phyloP scores from a whole-genome alignment of 331 rosid genomes.

The Ulmus americana region DNA sequence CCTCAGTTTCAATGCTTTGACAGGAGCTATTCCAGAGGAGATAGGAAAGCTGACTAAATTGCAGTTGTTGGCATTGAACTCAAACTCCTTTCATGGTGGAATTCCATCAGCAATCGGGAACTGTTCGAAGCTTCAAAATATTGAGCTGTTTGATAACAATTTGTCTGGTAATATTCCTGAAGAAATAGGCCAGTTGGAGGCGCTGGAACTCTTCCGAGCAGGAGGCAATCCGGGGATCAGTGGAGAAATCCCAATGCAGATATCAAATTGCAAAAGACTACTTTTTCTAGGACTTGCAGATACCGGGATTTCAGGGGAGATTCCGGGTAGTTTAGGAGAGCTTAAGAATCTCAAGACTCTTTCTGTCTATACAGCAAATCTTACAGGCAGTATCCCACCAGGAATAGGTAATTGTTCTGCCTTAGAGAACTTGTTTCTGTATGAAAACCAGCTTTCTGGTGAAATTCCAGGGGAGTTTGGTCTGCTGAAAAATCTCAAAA shows the following conservation, averaged over 20 bases:
- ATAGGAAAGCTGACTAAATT: conserved; percentile 52
- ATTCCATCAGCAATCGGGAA: conserved; percentile 73
- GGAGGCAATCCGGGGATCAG: conserved; percentile 75
- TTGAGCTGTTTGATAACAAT: conserved; percentile 72
- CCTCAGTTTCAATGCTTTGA: conserved; percentile 77
- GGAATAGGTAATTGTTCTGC: conserved; percentile 71
- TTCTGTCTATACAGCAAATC: conserved; percentile 74
- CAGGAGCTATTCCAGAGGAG: conserved; percentile 62
- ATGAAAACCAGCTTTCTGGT: conserved; percentile 80
- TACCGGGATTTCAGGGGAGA: conserved; percentile 70
- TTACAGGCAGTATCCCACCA: conserved; percentile 69
- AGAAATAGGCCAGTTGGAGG: conserved; percentile 54
- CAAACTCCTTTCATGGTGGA: conserved; percentile 57
- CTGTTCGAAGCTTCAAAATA: conserved; percentile 60
- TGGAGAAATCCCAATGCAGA: conserved; percentile 81
- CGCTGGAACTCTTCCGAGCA: conserved; percentile 56
- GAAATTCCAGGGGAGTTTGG: conserved; percentile 65
- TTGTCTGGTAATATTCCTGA: conserved; percentile 70
- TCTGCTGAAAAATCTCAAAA: conserved; percentile 49
- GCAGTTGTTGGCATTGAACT: conserved; percentile 50
- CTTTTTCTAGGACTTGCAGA: conserved; percentile 77
- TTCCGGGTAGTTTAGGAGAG: conserved; percentile 69
- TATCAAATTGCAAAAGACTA: conserved; percentile 61
- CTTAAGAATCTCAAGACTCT: conserved; percentile 71
- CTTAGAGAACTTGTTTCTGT: conserved; percentile 71